A percentile compares a stretch with the other conserved stretches of the same genome.
phyloP scores from a whole-genome alignment of 495 filamentous ascomycete species.

The Oleoguttula mirabilis region DNA sequence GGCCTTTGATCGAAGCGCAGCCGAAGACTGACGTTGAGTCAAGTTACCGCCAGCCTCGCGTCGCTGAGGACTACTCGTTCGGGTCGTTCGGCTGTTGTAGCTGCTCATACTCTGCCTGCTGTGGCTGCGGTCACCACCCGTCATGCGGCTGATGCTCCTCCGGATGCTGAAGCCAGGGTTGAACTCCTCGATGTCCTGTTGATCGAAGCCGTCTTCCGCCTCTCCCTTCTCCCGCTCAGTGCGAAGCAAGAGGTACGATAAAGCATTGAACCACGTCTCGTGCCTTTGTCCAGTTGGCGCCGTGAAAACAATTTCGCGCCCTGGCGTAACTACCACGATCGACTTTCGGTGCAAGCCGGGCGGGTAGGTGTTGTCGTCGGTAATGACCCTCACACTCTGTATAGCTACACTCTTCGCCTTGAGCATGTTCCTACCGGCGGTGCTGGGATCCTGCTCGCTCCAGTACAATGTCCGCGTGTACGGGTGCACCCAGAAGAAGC shows the following conservation, averaged over 20 bases:
- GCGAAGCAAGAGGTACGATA: constrained; percentile 81
- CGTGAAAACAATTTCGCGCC: constrained; percentile 80
- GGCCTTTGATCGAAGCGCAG: constrained; percentile 21
- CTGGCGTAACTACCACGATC: constrained; percentile 78
- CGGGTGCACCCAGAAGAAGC: constrained; percentile 98
- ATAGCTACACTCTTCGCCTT: constrained; percentile 92
- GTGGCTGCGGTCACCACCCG: constrained; percentile 30
- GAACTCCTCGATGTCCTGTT: constrained; percentile 81
- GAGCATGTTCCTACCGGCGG: constrained; percentile 55
- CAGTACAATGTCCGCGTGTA: constrained; percentile 96
- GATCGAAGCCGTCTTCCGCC: constrained; percentile 40
- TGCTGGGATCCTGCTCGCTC: constrained; percentile 80
- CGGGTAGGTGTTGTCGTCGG: constrained; percentile 90
- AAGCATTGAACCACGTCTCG: constrained; percentile 96
- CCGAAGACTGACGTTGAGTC: constrained; percentile 35
- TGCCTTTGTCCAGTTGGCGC: constrained; percentile 87
- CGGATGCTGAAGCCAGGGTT: constrained; percentile 47
- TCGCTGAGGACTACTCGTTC: constrained; percentile 43
- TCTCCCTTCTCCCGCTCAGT: constrained; percentile 46
- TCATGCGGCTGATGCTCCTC: constrained; percentile 42
- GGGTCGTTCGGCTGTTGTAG: constrained; percentile 60
- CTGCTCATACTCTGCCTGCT: constrained; percentile 66
- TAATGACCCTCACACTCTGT: constrained; percentile 83
- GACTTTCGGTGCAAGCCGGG: constrained; percentile 90
- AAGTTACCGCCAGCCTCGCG: constrained; percentile 6